Base-by-base conservation (phyloP, 1,284 basidiomycete species). In the Crucibulum parvulum region DNA sequence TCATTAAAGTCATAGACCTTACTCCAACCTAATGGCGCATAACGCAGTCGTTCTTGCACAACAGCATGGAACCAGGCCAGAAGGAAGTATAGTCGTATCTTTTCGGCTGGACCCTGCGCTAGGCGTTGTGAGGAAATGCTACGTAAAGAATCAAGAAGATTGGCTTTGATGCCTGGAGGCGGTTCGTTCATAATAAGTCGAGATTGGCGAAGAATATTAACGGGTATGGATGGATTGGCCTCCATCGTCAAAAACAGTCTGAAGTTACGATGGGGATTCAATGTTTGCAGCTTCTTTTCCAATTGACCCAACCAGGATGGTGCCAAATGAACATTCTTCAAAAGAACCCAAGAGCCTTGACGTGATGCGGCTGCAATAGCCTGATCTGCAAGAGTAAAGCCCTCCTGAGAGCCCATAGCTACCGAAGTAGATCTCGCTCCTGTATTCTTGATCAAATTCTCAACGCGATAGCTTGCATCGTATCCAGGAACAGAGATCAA, bases 1-100 rank as follows among this genome's bases (percentile, higher is more conserved):
- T 98, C 95, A 76, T 98, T 98, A 85, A 98, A 98, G 75, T 98
- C 96, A 77, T 98, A 98, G 1, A 86, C 84, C 79, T 98, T 95
- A 72, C 92, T 95, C 95, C 96, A 99, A 1, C 96, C 96, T 31
- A 99, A 83, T 6, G 96, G 96, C 8, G 92, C 92, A 73, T 98
- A 98, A 46, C 96, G 93, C 31, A 98, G 83, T 65, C 96, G 94
- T 76, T 98, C 96, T 78, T 98, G 96, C 1, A 98, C 90, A 31
- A 98, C 87, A 15, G 96, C 95, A 71, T 99, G 96, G 88, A 98
- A 96, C 96, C 96, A 99, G 3, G 96, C 94, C n/a, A 98, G 86
- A 41, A 98, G 80, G 89, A 96, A 96, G 76, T 96, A 96, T 34
- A 98, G 75, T 6, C 96, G 88, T 15, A 90, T 84, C 75, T 97